Base-by-base conservation (phyloP, 2,329 filamentous ascomycete genomes). In the Gremmenia infestans region DNA sequence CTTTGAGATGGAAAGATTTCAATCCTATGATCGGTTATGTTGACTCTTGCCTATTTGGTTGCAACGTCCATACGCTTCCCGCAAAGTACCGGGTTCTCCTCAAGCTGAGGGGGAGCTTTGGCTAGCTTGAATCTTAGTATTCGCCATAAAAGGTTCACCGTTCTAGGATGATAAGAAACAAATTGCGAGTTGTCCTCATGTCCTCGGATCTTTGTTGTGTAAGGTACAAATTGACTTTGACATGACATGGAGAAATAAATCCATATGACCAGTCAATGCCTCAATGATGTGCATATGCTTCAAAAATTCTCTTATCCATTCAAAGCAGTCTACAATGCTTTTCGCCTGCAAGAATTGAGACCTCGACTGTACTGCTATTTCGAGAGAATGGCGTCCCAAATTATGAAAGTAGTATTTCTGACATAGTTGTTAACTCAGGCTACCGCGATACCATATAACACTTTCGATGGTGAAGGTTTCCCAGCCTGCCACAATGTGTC, bases 391-490 rank as follows among this genome's bases (percentile, higher is more conserved):
- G 14, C 14, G 7, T 39, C 7, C n/a, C 14, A 14, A n/a, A 39
- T 39, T 14, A n/a, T 39, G 37, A 39, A 39, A 7, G 37, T 12
- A 14, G 37, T 12, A 39, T 11, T 39, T 15, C n/a, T 39, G 14
- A 39, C 37, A 15, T 17, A n/a, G 5, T 15, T 39, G 14, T 39
- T 39, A 5, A 39, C 37, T 39, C 37, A 39, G 37, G 32, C 35
- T 28, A 25, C n/a, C 22, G 52, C 51, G 23, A 23, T 37, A 14
- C 51, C 52, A 14, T 62, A 48, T 53, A 55, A 60, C 28, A 60
- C 57, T n/a, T 62, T 58, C 42, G 60, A 62, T 48, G 57, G 60
- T 14, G 48, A 49, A 5, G 60, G 60, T 19, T 62, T 58, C 32
- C 57, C 60, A 19, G 57, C 57, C 28, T 62, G 60, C 32, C 48